phyloP scores from a whole-genome alignment of 352 stramenopile genomes.

The Phytophthora pisi region DNA sequence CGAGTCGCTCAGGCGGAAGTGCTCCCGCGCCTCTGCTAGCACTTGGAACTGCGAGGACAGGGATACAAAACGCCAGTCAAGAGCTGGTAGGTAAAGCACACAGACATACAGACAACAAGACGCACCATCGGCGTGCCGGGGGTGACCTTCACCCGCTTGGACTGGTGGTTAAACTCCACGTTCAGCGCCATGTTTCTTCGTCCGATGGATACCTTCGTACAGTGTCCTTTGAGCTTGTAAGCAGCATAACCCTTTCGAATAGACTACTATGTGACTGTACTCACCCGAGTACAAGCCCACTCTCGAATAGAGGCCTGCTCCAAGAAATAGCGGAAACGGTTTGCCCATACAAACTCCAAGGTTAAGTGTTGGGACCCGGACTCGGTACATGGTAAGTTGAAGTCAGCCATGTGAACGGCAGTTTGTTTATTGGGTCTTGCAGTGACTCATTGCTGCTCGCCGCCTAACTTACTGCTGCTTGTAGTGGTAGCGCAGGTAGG shows the following conservation, averaged over 20 bases:
- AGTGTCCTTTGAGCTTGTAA: neutral
- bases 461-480: constrained; percentile 39
- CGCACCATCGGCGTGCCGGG: constrained; percentile 78
- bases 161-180: constrained; percentile 71
- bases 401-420: neutral
- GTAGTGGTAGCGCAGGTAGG: constrained; percentile 93
- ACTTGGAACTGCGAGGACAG: constrained; percentile 67
- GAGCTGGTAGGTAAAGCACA: neutral
- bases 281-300: too few species aligned
- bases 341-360: too few species aligned
- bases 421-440: neutral
- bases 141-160: constrained; percentile 78
- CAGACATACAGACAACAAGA: neutral
- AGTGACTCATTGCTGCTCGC: neutral
- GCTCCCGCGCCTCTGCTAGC: constrained; percentile 56
- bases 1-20: constrained; percentile 56
- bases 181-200: constrained; percentile 68
- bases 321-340: too few species aligned
- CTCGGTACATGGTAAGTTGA: constrained; percentile 2
- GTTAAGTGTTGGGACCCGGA: too few species aligned
- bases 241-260: constrained; percentile 9
- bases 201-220: neutral
- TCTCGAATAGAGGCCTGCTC: too few species aligned
- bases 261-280: neutral
- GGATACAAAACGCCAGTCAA: neutral